phyloP scores from a whole-genome alignment of 345 rosid genomes.

The Rhizophora apiculata region DNA sequence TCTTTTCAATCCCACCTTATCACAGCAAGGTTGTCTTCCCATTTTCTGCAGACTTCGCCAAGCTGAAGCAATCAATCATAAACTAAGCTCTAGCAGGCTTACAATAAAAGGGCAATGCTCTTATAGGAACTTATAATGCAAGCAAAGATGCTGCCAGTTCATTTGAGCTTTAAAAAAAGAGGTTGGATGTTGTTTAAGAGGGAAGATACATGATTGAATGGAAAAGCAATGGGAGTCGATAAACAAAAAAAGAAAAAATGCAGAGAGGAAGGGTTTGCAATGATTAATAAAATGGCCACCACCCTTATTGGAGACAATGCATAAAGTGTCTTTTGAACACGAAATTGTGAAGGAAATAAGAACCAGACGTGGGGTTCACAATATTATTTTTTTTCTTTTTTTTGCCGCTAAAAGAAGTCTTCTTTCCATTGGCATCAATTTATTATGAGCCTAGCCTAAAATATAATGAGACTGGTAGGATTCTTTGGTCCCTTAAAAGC shows the following conservation, averaged over 20 bases:
- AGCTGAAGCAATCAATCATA: too few relatives aligned
- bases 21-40: constrained; percentile 98
- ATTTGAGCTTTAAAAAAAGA: constrained; percentile 22
- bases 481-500: constrained; percentile 38
- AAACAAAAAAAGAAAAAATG: not conserved
- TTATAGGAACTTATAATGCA: constrained; percentile 21
- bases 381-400: constrained; percentile 2
- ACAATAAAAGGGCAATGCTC: constrained; percentile 4
- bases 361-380: constrained; percentile 46
- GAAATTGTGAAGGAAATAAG: constrained; percentile 3
- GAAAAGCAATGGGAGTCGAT: constrained; percentile 2
- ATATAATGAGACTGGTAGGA: constrained; percentile 18
- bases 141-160: constrained; percentile 49
- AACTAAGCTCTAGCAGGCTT: not conserved
- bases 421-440: not conserved
- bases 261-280: not conserved
- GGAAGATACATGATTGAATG: constrained; percentile 40
- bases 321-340: constrained; percentile 6
- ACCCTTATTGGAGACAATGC: constrained; percentile 26
- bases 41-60: constrained; percentile 18
- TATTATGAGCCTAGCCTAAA: not conserved
- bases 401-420: not conserved
- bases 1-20: constrained; percentile 81
- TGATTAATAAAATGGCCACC: not conserved
- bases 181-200: constrained; percentile 22